Conservation (phyloP, 306 rosid genomes). For the Quercus variabilis region DNA sequence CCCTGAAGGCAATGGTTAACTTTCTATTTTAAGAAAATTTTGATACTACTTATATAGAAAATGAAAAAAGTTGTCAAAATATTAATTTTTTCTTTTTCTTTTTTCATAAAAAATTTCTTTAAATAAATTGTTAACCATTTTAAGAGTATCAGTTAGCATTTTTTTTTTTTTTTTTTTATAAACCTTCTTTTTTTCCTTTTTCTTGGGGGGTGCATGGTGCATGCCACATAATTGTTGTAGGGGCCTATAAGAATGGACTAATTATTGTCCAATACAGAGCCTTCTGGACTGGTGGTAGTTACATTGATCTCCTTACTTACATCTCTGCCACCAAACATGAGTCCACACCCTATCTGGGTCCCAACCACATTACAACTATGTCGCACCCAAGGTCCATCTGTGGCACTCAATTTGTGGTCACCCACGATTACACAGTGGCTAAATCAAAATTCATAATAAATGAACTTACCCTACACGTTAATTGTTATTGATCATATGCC, state of each 20-base stretch:
- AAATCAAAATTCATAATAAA: conserved; percentile 29
- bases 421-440: conserved; percentile 27
- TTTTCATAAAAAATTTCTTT: no score
- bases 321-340: conserved; percentile 27
- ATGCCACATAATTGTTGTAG: conserved; percentile 14
- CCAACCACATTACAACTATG: conserved; percentile 21
- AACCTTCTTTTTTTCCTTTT: no score
- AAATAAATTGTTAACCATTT: no score
- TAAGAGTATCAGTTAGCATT: accelerated
- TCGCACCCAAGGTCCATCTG: conserved; percentile 13
- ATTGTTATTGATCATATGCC: conserved; percentile 5
- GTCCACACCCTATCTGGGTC: conserved; percentile 20
- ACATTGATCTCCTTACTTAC: conserved; percentile 19
- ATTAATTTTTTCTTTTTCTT: no score
- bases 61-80: no score
- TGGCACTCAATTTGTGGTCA: conserved; percentile 23
- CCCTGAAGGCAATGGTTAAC: accelerated
- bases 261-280: conserved; percentile 15
- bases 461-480: conserved; percentile 42
- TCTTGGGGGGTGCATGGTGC: background rate
- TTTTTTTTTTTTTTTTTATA: no score
- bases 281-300: conserved; percentile 25
- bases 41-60: no score
- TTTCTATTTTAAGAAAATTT: no score
- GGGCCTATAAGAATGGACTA: conserved; percentile 2